Evolutionary conservation across 139 green algal genomes (phyloP).

Genomic region (Asterochloris sp.): DNA sequence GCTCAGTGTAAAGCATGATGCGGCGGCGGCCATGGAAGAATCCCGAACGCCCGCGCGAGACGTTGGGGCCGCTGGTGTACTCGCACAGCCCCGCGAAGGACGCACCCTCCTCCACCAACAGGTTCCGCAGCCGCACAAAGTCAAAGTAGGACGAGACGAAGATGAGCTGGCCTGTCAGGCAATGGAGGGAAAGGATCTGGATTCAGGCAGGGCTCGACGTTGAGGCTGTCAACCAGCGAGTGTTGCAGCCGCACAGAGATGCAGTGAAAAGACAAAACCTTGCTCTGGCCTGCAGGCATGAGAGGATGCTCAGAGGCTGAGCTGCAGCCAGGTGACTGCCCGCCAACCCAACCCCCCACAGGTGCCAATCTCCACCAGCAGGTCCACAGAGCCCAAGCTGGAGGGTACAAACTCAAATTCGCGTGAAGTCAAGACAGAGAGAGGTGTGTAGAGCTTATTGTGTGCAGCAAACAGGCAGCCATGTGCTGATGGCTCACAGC

Average conservation of each 20-base stretch:
- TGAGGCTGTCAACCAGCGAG: constrained; percentile 31
- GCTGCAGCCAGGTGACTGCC: no score
- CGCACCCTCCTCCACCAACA: constrained; percentile 39
- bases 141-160: constrained; percentile 95
- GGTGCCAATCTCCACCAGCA: no score
- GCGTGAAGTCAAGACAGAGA: no score
- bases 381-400: no score
- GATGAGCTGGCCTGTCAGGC: constrained; percentile 56
- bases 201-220: not conserved
- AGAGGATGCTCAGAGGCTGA: not conserved
- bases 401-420: no score
- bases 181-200: not conserved
- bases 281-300: constrained; percentile 31
- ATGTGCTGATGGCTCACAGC: no score
- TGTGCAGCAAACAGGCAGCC: no score
- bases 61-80: constrained; percentile 73
- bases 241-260: constrained; percentile 83
- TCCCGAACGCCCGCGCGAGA: constrained; percentile 53
- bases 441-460: no score
- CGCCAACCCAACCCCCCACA: no score
- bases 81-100: constrained; percentile 70
- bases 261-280: constrained; percentile 90
- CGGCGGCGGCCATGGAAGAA: constrained; percentile 73
- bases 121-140: constrained; percentile 82
- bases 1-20: constrained; percentile 93